Conservation (phyloP, 2,329 filamentous ascomycete genomes). For the Dactylellina sp. region DNA sequence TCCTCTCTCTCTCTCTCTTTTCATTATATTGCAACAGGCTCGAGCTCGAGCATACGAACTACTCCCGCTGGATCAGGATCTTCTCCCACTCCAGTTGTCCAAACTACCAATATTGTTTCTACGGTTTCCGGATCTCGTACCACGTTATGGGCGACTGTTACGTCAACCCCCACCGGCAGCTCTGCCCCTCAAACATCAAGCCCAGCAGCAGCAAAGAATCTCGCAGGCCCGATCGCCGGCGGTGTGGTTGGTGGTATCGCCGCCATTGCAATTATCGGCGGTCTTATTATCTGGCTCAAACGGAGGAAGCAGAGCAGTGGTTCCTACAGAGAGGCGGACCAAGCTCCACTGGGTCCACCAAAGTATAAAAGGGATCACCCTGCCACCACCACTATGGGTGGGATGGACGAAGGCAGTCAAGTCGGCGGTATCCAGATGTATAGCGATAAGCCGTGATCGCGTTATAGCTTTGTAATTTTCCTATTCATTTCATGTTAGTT, state of each 20-base stretch:
- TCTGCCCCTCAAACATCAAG: slow-evolving; percentile 2
- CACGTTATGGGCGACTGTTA: slow-evolving; percentile 25
- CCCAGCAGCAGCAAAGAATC: slow-evolving; percentile 1
- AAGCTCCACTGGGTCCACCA: slow-evolving; percentile 9
- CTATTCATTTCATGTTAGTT: not conserved
- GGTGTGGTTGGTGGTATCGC: slow-evolving; percentile 46
- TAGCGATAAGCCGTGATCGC: slow-evolving; percentile 16
- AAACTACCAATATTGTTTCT: slow-evolving; percentile 25
- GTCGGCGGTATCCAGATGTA: slow-evolving; percentile 49
- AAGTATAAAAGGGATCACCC: slow-evolving; percentile 19
- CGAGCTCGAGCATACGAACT: not conserved
- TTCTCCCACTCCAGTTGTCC: slow-evolving; percentile 23
- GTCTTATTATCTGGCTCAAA: slow-evolving; percentile 26
- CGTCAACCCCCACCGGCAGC: slow-evolving; percentile 13
- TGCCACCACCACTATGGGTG: slow-evolving; percentile 7
- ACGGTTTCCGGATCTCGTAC: slow-evolving; percentile 29
- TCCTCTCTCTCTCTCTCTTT: slow-evolving; percentile 4
- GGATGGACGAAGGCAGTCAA: slow-evolving; percentile 26
- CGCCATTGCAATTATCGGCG: slow-evolving; percentile 26
- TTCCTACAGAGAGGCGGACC: slow-evolving; percentile 9
- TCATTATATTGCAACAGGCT: not conserved
- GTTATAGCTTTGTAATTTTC: not conserved
- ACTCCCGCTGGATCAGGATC: slow-evolving; percentile 4
- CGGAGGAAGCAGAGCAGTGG: slow-evolving; percentile 27
- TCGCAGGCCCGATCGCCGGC: slow-evolving; percentile 35